These are phyloP conservation scores for Kuraishia hungarica DNA, from an alignment of 805 yeast genomes.

Conservation along the genomic window DNA sequence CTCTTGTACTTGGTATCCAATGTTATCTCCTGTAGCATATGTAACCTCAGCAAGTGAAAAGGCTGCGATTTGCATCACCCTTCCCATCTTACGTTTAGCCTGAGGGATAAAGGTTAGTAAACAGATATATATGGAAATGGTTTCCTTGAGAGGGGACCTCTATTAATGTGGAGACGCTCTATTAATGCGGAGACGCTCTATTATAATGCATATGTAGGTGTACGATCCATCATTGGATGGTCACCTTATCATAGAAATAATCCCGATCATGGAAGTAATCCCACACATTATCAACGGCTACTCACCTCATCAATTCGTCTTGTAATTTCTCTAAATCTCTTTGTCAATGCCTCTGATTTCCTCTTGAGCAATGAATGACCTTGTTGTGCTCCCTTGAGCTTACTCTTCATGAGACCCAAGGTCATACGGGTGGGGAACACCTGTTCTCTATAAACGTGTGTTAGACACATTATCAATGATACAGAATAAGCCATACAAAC, in stretches of 20 bases:
- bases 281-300: not conserved
- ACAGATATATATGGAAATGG: no score
- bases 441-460: conserved; percentile 57
- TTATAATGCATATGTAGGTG: no score
- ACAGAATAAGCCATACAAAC: no score
- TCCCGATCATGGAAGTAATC: no score
- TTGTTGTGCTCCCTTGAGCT: conserved; percentile 94
- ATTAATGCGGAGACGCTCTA: no score
- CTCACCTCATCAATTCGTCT: conserved; percentile 77
- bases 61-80: conserved; percentile 97
- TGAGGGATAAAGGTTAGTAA: conserved; percentile 9
- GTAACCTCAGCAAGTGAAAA: conserved; percentile 95
- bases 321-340: conserved; percentile 93
- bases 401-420: conserved; percentile 86
- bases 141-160: no score
- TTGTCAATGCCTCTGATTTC: conserved; percentile 94
- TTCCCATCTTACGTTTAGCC: conserved; percentile 94
- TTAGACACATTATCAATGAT: no score
- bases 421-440: conserved; percentile 99
- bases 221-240: no score
- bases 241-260: no score
- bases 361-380: conserved; percentile 91
- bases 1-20: conserved; percentile 93
- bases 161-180: no score
- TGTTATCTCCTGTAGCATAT: conserved; percentile 95